Evolutionary conservation across 2,329 filamentous ascomycete genomes (phyloP).

Genomic region (Metarhizium brunneum): DNA sequence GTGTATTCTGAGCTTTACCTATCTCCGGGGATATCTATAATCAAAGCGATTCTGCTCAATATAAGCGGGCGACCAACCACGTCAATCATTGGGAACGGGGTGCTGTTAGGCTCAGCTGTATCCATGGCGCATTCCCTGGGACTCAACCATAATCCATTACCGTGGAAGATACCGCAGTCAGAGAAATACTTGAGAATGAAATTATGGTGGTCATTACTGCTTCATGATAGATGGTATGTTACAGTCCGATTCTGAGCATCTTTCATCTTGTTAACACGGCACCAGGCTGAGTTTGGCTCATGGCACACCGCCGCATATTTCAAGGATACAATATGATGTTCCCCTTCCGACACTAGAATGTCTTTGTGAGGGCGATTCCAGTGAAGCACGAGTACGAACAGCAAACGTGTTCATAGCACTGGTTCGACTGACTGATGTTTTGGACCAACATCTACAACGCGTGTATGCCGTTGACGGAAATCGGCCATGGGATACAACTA

Average conservation of each 20-base stretch:
- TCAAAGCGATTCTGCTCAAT: too few species aligned
- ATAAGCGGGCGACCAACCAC: too few species aligned
- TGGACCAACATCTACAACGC: slow-evolving; percentile 21
- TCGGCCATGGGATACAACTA: slow-evolving; percentile 14
- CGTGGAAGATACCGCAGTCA: slow-evolving; percentile 8
- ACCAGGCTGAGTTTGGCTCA: background rate
- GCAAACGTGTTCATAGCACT: slow-evolving; percentile 35
- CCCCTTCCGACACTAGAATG: slow-evolving; percentile 29
- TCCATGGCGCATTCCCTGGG: slow-evolving; percentile 37
- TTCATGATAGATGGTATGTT: slow-evolving; percentile 45
- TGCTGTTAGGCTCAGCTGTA: slow-evolving; percentile 39
- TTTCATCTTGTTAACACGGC: background rate
- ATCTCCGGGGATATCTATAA: too few species aligned
- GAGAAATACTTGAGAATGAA: slow-evolving; percentile 43
- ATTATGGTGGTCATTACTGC: slow-evolving; percentile 46
- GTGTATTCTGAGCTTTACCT: too few species aligned
- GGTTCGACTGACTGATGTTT: slow-evolving; percentile 31
- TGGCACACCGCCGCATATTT: slow-evolving; percentile 30
- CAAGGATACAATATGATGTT: slow-evolving; percentile 37
- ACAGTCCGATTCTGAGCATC: background rate
- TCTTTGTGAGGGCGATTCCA: slow-evolving; percentile 16
- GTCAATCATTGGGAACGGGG: slow-evolving; percentile 39
- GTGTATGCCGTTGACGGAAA: slow-evolving; percentile 25
- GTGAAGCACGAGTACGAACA: slow-evolving; percentile 12
- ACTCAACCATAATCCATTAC: too few species aligned